Conservation (phyloP, 352 stramenopile species). For the Phytophthora melonis region DNA sequence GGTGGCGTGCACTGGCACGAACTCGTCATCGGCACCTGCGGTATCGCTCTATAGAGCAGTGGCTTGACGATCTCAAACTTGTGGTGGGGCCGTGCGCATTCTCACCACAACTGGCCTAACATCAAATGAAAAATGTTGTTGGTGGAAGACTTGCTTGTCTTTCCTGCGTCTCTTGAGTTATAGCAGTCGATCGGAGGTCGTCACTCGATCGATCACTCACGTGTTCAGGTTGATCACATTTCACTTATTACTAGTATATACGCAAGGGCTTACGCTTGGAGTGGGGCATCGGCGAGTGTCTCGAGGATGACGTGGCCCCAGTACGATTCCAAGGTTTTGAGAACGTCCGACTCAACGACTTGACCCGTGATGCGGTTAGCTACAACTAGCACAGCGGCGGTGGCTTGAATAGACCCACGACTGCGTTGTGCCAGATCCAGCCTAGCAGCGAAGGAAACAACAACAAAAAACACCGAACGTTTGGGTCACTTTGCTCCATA, state of each 20-base stretch:
- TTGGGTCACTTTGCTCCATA: neutral
- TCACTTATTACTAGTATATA: no score
- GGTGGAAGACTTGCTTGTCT: no score
- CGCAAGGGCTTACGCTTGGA: conserved; percentile 13
- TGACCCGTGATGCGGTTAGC: conserved; percentile 54
- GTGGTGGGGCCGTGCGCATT: no score
- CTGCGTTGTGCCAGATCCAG: conserved; percentile 59
- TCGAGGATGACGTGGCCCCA: conserved; percentile 51
- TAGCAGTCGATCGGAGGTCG: no score
- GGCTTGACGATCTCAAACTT: neutral
- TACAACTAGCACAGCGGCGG: conserved; percentile 51
- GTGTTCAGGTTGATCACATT: no score
- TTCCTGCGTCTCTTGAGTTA: no score
- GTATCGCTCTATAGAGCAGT: neutral
- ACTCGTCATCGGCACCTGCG: neutral
- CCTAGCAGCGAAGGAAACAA: conserved; percentile 16
- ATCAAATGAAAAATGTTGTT: no score
- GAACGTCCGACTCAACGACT: conserved; percentile 43
- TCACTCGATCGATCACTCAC: no score
- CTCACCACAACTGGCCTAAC: no score
- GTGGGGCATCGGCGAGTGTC: conserved; percentile 25
- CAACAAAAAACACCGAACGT: neutral
- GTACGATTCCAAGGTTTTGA: conserved; percentile 44
- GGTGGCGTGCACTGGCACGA: conserved; percentile 5
- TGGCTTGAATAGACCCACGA: conserved; percentile 46